Percentiles rank a stretch among this genome's conserved stretches.
Conservation (phyloP, 2,329 filamentous ascomycete genomes). For the Mycosphaerella sp. region DNA sequence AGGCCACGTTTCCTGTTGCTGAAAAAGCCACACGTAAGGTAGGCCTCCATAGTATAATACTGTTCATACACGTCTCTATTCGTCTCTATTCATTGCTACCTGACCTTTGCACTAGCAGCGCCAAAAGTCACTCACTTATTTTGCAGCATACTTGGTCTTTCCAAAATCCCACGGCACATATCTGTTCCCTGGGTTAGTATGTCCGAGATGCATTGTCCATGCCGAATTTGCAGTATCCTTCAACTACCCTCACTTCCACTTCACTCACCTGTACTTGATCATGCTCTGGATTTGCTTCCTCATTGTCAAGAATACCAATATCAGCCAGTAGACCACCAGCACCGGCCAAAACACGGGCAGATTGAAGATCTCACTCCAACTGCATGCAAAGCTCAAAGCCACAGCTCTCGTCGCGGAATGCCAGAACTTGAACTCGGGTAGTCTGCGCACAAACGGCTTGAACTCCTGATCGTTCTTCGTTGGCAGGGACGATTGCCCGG, state of each 20-base stretch:
- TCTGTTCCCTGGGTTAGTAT: slow-evolving; percentile 25
- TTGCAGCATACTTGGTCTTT: slow-evolving; percentile 35
- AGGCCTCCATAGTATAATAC: no score
- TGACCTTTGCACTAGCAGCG: neutral
- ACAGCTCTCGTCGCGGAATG: slow-evolving; percentile 88
- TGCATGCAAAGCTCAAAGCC: slow-evolving; percentile 75
- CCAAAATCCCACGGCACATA: slow-evolving; percentile 39
- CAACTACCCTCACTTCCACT: neutral
- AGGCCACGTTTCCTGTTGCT: no score
- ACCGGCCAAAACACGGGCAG: slow-evolving; percentile 99
- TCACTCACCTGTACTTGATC: slow-evolving; percentile 98
- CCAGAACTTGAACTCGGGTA: slow-evolving; percentile 99
- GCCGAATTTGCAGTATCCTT: neutral
- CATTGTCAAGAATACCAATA: slow-evolving; percentile 95
- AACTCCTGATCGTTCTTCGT: slow-evolving; percentile 98
- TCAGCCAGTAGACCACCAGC: slow-evolving; percentile 96
- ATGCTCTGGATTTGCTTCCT: slow-evolving; percentile 99
- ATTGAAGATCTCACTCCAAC: slow-evolving; percentile 91
- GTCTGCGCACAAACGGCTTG: slow-evolving; percentile 87
- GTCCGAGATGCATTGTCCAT: neutral
- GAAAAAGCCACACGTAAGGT: no score
- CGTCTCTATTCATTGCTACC: no score
- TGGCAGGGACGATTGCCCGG: slow-evolving; percentile 62
- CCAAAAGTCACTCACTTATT: slow-evolving; percentile 17
- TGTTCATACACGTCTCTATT: no score